Conservation (phyloP, 139 green algal genomes). For the Chlorella vulgaris region DNA sequence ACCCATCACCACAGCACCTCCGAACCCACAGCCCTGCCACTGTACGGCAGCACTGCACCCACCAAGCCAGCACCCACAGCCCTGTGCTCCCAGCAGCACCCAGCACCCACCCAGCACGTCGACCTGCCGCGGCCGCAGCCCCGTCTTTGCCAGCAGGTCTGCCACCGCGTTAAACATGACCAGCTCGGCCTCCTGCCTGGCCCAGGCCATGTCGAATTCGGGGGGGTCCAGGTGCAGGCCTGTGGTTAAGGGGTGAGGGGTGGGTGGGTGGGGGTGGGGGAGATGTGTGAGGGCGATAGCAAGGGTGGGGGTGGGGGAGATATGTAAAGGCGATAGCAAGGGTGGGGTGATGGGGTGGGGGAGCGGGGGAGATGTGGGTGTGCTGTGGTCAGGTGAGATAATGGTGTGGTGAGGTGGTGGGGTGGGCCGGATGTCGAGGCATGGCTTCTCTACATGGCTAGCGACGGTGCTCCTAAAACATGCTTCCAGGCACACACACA, state of each 20-base stretch:
- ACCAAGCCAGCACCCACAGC: neutral
- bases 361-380: no score
- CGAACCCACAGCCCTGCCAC: neutral
- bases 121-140: conserved; percentile 71
- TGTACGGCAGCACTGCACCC: neutral
- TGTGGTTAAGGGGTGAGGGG: neutral
- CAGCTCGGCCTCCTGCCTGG: conserved; percentile 70
- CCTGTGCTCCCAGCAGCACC: neutral
- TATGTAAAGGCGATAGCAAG: no score
- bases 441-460: no score
- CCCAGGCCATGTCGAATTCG: conserved; percentile 57
- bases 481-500: no score
- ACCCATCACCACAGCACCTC: no score
- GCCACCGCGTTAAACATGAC: conserved; percentile 73
- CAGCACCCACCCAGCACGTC: conserved; percentile 60
- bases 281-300: no score
- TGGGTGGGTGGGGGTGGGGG: neutral
- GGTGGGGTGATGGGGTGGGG: no score
- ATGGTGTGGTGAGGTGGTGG: no score
- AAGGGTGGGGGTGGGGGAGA: no score
- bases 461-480: no score
- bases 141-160: conserved; percentile 46
- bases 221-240: conserved; percentile 49
- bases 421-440: no score
- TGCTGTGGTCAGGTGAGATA: no score